Evolutionary conservation across 2,329 filamentous ascomycete species (phyloP).

Genomic region (Diaporthe nobilis): DNA sequence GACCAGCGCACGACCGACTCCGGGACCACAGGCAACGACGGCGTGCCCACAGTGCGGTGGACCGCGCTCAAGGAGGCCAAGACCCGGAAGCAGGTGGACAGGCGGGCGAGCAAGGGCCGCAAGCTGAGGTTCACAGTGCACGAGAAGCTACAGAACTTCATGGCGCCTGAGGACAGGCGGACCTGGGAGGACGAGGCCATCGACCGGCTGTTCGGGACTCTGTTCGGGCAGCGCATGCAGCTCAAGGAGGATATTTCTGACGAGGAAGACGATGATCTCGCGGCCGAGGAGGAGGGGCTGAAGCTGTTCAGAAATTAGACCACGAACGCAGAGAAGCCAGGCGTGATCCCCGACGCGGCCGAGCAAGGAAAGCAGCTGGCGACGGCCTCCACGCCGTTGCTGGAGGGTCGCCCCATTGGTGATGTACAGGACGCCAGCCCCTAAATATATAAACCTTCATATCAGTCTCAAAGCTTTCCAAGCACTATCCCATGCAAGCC

Average conservation of each 20-base stretch:
- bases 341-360: not conserved
- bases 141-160: constrained; percentile 98
- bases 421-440: not conserved
- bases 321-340: not conserved
- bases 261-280: constrained; percentile 63
- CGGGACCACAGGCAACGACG: constrained; percentile 56
- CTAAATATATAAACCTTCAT: not conserved
- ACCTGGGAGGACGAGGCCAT: constrained; percentile 85
- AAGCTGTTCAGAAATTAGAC: constrained; percentile 64
- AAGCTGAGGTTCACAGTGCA: constrained; percentile 96
- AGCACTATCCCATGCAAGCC: constrained; percentile 14
- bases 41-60: constrained; percentile 70
- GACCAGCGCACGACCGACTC: constrained; percentile 86
- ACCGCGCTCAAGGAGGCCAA: constrained; percentile 82
- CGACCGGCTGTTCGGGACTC: constrained; percentile 81
- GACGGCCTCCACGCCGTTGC: not conserved
- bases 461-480: not conserved
- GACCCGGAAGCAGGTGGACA: constrained; percentile 87
- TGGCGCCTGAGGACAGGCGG: constrained; percentile 89
- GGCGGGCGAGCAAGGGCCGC: constrained; percentile 93
- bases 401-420: constrained; percentile 28
- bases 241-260: constrained; percentile 72
- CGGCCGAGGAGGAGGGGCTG: constrained; percentile 67
- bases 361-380: not conserved
- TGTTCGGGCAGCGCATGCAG: constrained; percentile 79